These are phyloP conservation scores for Allium sativum DNA, from an alignment of 106 monocot species.

Conservation along the genomic window DNA sequence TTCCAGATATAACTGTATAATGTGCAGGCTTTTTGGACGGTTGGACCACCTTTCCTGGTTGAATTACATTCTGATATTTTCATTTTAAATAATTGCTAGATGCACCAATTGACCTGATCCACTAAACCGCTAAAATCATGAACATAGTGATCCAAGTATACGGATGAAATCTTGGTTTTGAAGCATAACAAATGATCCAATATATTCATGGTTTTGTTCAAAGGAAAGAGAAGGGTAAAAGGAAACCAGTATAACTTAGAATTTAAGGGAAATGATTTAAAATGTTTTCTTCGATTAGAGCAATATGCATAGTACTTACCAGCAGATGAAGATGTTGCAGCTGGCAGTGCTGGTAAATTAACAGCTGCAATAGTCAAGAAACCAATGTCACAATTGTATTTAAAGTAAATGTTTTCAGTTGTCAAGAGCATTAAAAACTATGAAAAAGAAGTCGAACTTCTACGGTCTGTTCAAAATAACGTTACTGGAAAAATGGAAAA, in stretches of 20 bases:
- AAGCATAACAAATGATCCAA: background rate
- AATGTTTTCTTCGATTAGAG: too few species aligned
- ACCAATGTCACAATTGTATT: slow-evolving; percentile 1
- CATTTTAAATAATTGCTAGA: too few species aligned
- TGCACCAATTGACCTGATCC: too few species aligned
- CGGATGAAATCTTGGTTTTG: background rate
- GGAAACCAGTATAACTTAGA: background rate
- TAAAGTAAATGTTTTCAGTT: background rate
- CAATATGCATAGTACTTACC: slow-evolving; percentile 25
- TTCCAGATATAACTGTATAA: background rate
- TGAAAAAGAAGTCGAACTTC: too few species aligned
- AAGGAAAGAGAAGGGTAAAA: background rate
- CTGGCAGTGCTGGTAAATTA: slow-evolving; percentile 69
- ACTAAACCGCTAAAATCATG: too few species aligned
- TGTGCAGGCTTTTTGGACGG: too few species aligned
- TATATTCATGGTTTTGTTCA: background rate
- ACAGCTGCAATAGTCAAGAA: slow-evolving; percentile 37
- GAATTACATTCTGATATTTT: too few species aligned
- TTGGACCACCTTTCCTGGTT: too few species aligned
- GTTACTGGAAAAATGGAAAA: too few species aligned
- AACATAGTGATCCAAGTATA: background rate
- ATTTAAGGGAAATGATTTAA: too few species aligned
- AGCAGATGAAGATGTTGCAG: slow-evolving; percentile 59
- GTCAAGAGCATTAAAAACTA: background rate
- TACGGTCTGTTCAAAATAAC: too few species aligned